These are phyloP conservation scores for Ogataea zsoltii DNA, from an alignment of 805 yeast species.

Conservation along the genomic window DNA sequence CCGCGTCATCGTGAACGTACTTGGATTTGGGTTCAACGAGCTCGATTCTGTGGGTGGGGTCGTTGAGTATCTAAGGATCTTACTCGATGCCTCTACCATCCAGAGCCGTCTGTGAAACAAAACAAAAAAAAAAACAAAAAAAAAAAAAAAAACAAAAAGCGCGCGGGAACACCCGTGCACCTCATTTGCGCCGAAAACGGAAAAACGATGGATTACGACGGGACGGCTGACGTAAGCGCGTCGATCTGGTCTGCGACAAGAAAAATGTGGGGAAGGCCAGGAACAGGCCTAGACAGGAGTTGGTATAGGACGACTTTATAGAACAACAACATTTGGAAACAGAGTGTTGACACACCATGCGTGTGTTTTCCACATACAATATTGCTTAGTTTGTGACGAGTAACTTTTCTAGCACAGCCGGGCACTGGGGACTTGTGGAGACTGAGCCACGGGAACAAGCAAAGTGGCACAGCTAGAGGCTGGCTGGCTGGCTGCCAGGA, in stretches of 20 bases:
- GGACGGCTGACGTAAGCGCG: slow-evolving; percentile 3
- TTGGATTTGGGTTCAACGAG: slow-evolving; percentile 22
- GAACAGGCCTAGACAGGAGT: neutral
- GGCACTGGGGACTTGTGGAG: neutral
- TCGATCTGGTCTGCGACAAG: slow-evolving; percentile 3
- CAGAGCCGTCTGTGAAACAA: slow-evolving; percentile 9
- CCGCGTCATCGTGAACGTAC: slow-evolving; percentile 8
- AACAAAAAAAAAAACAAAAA: no score
- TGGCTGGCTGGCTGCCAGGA: no score
- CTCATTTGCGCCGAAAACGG: slow-evolving; percentile 19
- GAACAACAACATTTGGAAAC: no score
- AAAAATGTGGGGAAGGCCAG: neutral
- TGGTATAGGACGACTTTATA: neutral
- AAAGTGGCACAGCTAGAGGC: no score
- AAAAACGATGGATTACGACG: slow-evolving; percentile 21
- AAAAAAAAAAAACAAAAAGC: no score
- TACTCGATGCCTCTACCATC: slow-evolving; percentile 2
- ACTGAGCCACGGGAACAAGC: no score
- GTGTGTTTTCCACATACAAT: no score
- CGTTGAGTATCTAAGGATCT: slow-evolving; percentile 13
- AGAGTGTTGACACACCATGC: no score
- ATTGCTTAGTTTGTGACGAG: neutral
- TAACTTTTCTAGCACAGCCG: slow-evolving; percentile 6
- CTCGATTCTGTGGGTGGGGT: slow-evolving; percentile 16
- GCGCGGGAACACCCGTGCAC: slow-evolving; percentile 16